phyloP scores from a whole-genome alignment of 495 filamentous ascomycete species.

The Lineolata rhizophorae region DNA sequence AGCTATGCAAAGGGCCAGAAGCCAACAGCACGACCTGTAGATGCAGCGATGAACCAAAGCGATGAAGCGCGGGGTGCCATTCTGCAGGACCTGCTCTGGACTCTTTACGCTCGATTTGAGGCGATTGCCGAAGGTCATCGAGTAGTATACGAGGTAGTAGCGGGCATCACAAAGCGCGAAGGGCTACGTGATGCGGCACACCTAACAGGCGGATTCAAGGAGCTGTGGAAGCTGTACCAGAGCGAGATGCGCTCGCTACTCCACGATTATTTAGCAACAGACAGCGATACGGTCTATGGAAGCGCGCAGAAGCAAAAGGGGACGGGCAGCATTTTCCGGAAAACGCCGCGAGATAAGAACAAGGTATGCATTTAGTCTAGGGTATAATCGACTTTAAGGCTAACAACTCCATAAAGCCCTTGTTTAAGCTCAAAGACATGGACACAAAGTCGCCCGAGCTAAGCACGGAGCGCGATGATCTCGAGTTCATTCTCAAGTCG shows the following conservation, averaged over 20 bases:
- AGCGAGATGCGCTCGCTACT: conserved; percentile 79
- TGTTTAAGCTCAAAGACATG: conserved; percentile 78
- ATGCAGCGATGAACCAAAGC: conserved; percentile 22
- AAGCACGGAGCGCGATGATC: conserved; percentile 64
- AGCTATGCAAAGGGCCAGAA: conserved; percentile 25
- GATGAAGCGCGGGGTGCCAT: conserved; percentile 34
- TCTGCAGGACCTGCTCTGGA: conserved; percentile 74
- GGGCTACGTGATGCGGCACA: conserved; percentile 28
- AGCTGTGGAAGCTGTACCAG: conserved; percentile 82
- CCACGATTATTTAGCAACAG: conserved; percentile 94
- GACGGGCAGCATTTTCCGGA: conserved; percentile 33
- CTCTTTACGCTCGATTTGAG: conserved; percentile 89
- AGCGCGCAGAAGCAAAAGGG: conserved; percentile 24
- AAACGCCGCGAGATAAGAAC: conserved; percentile 40
- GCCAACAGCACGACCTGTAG: no score
- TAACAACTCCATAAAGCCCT: conserved; percentile 25
- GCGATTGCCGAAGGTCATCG: conserved; percentile 91
- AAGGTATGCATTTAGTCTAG: no score
- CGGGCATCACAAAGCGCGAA: conserved; percentile 59
- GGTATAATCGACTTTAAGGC: no score
- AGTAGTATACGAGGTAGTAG: conserved; percentile 76
- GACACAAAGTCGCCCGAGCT: conserved; percentile 54
- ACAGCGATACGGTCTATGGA: conserved; percentile 40
- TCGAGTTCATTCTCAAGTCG: conserved; percentile 70
- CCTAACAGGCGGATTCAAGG: conserved; percentile 63